Percentiles rank a stretch among this genome's conserved stretches.
Conservation (phyloP, 257 asterid genomes). For the Penstemon eatonii region DNA sequence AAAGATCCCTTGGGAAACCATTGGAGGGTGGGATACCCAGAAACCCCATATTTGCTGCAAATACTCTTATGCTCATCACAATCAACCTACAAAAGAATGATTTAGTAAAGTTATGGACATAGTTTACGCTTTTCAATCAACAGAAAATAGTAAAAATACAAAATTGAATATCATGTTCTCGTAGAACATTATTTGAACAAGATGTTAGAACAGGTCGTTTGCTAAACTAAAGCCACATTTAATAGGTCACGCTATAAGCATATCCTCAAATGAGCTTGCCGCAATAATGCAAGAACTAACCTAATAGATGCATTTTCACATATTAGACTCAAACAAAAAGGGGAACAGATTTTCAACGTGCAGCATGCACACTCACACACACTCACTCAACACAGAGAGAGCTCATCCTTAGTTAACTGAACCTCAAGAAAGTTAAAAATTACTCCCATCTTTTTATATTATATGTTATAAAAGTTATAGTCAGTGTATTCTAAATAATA, state of each 20-base stretch:
- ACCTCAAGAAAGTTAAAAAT: constrained; percentile 2
- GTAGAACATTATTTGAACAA: neutral
- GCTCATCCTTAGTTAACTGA: neutral
- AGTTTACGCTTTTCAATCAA: constrained; percentile 12
- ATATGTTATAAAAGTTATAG: neutral
- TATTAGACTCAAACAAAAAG: neutral
- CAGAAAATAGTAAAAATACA: neutral
- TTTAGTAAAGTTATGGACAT: constrained; percentile 5
- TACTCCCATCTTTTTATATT: neutral
- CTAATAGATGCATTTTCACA: neutral
- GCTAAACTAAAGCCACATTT: constrained; percentile 1
- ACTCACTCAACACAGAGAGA: neutral
- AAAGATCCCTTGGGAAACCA: constrained; percentile 96
- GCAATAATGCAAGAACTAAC: constrained; percentile 2
- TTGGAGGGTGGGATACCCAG: constrained; percentile 92
- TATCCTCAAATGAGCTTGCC: constrained; percentile 11
- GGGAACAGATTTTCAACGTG: neutral
- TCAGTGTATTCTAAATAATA: neutral
- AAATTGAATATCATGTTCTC: neutral
- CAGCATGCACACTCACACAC: neutral
- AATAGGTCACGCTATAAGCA: neutral
- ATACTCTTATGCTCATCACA: constrained; percentile 88
- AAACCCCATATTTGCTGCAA: constrained; percentile 81
- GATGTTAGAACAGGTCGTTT: constrained; percentile 5
- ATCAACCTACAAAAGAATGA: constrained; percentile 61